Percentiles rank a stretch among this genome's conserved stretches.
These are phyloP conservation scores for Cenococcum geophilum DNA, from an alignment of 495 filamentous ascomycete genomes.

Conservation along the genomic window DNA sequence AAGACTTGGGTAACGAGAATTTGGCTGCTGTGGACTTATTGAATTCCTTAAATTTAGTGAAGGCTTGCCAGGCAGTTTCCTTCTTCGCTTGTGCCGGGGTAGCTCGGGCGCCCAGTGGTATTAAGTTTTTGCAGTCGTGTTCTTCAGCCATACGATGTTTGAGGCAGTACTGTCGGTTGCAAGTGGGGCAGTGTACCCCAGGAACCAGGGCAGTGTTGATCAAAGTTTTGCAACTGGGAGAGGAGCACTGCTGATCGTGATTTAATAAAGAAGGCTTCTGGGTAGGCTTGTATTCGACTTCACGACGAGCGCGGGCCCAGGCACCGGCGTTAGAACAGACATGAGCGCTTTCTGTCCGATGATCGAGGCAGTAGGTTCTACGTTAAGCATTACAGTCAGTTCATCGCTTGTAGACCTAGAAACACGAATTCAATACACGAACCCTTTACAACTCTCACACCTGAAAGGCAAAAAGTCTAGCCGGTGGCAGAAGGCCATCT, in stretches of 20 bases:
- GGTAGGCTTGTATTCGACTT: constrained; percentile 12
- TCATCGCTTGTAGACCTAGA: not conserved
- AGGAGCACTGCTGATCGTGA: constrained; percentile 64
- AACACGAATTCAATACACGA: not conserved
- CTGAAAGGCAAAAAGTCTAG: constrained; percentile 95
- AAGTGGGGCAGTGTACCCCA: constrained; percentile 72
- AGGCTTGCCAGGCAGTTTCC: constrained; percentile 54
- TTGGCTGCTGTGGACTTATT: constrained; percentile 37
- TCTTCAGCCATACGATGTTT: constrained; percentile 82
- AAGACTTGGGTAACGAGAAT: constrained; percentile 37
- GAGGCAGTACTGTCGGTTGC: constrained; percentile 83
- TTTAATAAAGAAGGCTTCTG: constrained; percentile 53
- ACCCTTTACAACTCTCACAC: constrained; percentile 75
- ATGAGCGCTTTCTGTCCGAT: constrained; percentile 82
- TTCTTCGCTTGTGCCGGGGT: constrained; percentile 34
- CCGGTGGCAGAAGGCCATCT: constrained; percentile 82
- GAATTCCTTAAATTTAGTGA: constrained; percentile 55
- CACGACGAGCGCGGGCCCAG: constrained; percentile 57
- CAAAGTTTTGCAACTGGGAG: constrained; percentile 70
- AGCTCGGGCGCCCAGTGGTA: constrained; percentile 61
- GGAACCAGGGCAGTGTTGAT: constrained; percentile 74
- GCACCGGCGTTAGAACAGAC: constrained; percentile 73
- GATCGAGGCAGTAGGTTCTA: constrained; percentile 87
- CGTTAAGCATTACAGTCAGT: constrained; percentile 12
- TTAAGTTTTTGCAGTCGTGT: constrained; percentile 73